Conservation (phyloP, 2,329 filamentous ascomycete species). For the Penicillium oxalicum region DNA sequence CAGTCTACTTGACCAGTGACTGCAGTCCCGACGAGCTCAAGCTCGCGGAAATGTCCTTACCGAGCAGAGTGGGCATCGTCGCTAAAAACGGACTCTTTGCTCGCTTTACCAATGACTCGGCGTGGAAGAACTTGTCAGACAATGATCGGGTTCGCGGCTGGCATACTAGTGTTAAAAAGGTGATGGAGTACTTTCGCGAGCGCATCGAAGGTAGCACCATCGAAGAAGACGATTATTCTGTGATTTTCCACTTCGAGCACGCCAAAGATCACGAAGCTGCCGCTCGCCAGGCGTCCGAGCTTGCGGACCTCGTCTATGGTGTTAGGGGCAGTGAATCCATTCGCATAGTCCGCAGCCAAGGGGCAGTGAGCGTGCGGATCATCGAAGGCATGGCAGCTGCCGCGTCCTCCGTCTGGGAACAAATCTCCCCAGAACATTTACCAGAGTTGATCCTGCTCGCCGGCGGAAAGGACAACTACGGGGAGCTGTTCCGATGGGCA, state of each 20-base stretch:
- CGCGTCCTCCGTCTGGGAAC: slow-evolving; percentile 62
- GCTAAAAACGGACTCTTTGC: slow-evolving; percentile 92
- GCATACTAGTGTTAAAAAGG: slow-evolving; percentile 75
- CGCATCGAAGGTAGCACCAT: slow-evolving; percentile 79
- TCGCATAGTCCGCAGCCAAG: slow-evolving; percentile 73
- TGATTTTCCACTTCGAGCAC: slow-evolving; percentile 80
- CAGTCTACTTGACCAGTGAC: slow-evolving; percentile 85
- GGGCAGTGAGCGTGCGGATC: slow-evolving; percentile 75
- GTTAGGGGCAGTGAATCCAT: slow-evolving; percentile 76
- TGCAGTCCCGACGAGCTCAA: slow-evolving; percentile 79
- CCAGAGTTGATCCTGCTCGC: slow-evolving; percentile 83
- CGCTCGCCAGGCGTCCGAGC: slow-evolving; percentile 75
- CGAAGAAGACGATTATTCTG: slow-evolving; percentile 77
- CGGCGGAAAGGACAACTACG: slow-evolving; percentile 82
- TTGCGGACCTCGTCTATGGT: slow-evolving; percentile 89
- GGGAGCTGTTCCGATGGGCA: slow-evolving; percentile 91
- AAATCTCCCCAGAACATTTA: slow-evolving; percentile 48
- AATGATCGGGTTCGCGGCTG: slow-evolving; percentile 62
- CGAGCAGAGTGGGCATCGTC: slow-evolving; percentile 68
- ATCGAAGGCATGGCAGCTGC: slow-evolving; percentile 73
- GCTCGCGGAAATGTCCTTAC: slow-evolving; percentile 66
- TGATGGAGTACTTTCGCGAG: slow-evolving; percentile 82
- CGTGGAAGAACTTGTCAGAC: slow-evolving; percentile 73
- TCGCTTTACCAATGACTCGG: slow-evolving; percentile 56
- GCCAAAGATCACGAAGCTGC: slow-evolving; percentile 70